Conservation (phyloP, 2,329 filamentous ascomycete species). For the Fusarium abutilonis region DNA sequence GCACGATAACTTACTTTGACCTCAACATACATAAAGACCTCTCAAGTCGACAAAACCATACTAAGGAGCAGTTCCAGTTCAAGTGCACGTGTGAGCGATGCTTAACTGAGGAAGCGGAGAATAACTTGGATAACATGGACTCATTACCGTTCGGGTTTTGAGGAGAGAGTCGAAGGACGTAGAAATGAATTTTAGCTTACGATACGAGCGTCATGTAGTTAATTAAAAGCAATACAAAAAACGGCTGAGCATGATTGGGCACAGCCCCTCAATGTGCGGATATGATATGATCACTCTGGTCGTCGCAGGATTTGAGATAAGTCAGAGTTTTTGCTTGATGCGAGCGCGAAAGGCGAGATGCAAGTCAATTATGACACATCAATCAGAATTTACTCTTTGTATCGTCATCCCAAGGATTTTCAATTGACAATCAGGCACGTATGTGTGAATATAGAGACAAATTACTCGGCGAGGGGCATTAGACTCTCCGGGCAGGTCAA, state of each 20-base stretch:
- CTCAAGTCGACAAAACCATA: slow-evolving; percentile 27
- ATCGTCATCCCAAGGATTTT: too few relatives aligned
- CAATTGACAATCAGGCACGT: too few relatives aligned
- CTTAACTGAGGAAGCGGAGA: slow-evolving; percentile 36
- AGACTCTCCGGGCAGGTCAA: too few relatives aligned
- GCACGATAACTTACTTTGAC: slow-evolving; percentile 46
- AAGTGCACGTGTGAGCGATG: slow-evolving; percentile 43
- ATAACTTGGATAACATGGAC: slow-evolving; percentile 37
- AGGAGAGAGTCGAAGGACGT: neutral
- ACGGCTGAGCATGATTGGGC: too few relatives aligned
- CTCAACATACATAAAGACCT: slow-evolving; percentile 30
- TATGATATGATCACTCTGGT: too few relatives aligned
- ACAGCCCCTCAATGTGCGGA: too few relatives aligned
- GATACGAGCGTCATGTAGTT: neutral
- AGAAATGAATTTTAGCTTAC: neutral
- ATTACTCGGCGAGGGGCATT: too few relatives aligned
- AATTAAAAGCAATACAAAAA: too few relatives aligned
- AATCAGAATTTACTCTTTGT: too few relatives aligned
- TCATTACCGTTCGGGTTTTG: slow-evolving; percentile 35
- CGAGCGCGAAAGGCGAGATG: neutral
- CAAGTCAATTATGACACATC: neutral
- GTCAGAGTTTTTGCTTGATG: neutral
- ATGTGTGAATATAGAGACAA: too few relatives aligned
- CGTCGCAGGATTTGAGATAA: too few relatives aligned
- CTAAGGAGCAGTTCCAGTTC: slow-evolving; percentile 41